Evolutionary conservation across 2,329 filamentous ascomycete genomes (phyloP).

Genomic region (Ploettnerulaceae sp.): DNA sequence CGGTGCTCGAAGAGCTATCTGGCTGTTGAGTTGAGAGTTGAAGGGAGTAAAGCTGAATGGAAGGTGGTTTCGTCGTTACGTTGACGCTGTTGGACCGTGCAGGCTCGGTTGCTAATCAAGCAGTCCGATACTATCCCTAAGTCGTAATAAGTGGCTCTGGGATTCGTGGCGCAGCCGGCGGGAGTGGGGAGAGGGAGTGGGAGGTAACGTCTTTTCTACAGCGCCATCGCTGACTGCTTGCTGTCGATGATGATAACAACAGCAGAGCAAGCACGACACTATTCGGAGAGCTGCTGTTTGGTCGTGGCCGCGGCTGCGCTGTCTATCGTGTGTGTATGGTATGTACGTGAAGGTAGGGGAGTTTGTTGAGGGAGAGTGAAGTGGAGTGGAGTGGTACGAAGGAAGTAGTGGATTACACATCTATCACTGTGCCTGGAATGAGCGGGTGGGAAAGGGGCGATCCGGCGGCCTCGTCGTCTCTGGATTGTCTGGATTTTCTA

Average conservation of each 20-base stretch:
- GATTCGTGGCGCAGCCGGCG: conserved; percentile 5
- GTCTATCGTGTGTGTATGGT: no score
- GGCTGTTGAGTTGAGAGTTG: not conserved
- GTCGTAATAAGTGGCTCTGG: conserved; percentile 1
- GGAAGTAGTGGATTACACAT: no score
- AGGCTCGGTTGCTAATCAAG: conserved; percentile 8
- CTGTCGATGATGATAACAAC: not conserved
- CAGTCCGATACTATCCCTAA: not conserved
- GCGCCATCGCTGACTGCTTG: not conserved
- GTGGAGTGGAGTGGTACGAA: no score
- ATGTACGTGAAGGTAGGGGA: not conserved
- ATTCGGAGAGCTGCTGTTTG: not conserved
- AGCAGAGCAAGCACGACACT: not conserved
- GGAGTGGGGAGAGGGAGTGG: no score
- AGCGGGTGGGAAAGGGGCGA: conserved; percentile 1
- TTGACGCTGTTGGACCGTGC: conserved; percentile 7
- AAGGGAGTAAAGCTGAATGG: conserved; percentile 2
- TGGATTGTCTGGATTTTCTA: no score
- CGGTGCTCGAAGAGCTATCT: conserved; percentile 7
- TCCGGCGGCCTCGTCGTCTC: conserved; percentile 2
- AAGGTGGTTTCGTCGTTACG: conserved; percentile 10
- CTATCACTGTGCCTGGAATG: no score
- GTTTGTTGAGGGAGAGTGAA: not conserved
- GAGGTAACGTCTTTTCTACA: not conserved
- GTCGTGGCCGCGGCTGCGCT: no score